Evolutionary conservation across 495 filamentous ascomycete genomes (phyloP).

Genomic region (Sordaria brevicollis): DNA sequence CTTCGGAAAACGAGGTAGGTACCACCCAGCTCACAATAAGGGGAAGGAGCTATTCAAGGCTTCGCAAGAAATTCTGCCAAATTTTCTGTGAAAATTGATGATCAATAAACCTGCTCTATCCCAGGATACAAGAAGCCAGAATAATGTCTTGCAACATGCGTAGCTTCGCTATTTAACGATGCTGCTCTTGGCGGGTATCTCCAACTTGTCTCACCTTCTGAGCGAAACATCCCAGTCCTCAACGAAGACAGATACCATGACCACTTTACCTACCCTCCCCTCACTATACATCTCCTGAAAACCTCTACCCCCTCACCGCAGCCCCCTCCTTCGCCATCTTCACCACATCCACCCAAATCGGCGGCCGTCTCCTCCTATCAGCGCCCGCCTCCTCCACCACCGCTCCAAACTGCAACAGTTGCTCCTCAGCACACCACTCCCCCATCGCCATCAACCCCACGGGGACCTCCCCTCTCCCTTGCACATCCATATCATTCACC

Average conservation of each 20-base stretch:
- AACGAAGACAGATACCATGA: neutral
- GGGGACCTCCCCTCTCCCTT: slow-evolving; percentile 43
- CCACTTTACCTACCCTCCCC: neutral
- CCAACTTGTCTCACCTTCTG: too few species aligned
- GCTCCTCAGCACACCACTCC: slow-evolving; percentile 71
- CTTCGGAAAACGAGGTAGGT: too few species aligned
- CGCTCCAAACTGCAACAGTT: slow-evolving; percentile 57
- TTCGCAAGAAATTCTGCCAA: too few species aligned
- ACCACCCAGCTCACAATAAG: too few species aligned
- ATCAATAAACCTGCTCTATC: neutral
- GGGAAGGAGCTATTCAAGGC: too few species aligned
- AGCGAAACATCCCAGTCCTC: neutral
- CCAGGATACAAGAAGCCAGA: neutral
- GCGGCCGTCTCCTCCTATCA: slow-evolving; percentile 12
- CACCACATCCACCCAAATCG: slow-evolving; percentile 24
- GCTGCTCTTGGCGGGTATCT: too few species aligned
- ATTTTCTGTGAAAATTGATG: neutral
- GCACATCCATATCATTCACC: slow-evolving; percentile 16
- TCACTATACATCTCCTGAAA: neutral
- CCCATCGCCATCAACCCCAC: slow-evolving; percentile 75
- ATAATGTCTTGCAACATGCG: neutral
- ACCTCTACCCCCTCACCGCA: neutral
- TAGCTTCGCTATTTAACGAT: neutral
- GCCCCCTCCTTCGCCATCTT: slow-evolving; percentile 2
- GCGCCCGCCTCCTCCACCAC: slow-evolving; percentile 42